Conservation (phyloP, 1,284 basidiomycete species). For the Naganishia sp. region DNA sequence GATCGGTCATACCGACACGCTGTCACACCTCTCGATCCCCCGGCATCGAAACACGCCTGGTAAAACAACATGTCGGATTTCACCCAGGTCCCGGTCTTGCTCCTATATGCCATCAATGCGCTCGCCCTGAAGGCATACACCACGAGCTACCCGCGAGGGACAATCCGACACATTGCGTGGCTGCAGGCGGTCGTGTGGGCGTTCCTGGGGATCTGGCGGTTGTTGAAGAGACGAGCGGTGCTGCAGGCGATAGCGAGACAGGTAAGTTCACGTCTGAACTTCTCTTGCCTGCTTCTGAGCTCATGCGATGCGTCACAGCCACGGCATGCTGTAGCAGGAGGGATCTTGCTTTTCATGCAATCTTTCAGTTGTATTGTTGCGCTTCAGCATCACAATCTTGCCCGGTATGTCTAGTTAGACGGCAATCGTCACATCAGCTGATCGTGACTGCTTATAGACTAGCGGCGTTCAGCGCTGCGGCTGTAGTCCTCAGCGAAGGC, state of each 20-base stretch:
- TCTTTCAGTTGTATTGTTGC: conserved; percentile 23
- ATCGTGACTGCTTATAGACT: background rate
- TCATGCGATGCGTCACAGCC: background rate
- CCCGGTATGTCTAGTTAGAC: background rate
- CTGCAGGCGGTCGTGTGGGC: conserved; percentile 21
- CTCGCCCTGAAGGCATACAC: conserved; percentile 15
- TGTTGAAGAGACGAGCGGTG: conserved; percentile 1
- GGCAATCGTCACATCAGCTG: background rate
- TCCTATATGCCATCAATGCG: conserved; percentile 21
- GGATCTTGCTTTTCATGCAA: conserved; percentile 9
- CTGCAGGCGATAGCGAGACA: background rate
- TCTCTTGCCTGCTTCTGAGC: background rate
- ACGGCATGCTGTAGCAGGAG: conserved; percentile 2
- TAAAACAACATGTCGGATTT: conserved; percentile 17
- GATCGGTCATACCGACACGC: too few relatives aligned
- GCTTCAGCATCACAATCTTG: conserved; percentile 22
- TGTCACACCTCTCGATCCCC: too few relatives aligned
- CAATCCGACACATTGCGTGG: conserved; percentile 8
- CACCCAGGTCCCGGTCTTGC: conserved; percentile 15
- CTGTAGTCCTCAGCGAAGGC: conserved; percentile 18
- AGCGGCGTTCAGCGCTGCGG: conserved; percentile 18
- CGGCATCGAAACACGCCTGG: background rate
- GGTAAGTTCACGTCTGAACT: background rate
- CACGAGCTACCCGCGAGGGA: background rate
- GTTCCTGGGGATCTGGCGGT: conserved; percentile 9